Evolutionary conservation across 2,329 filamentous ascomycete genomes (phyloP), one percentile per base, ranked within the genome.

Genomic region (Hirsutella rhossiliensis): DNA sequence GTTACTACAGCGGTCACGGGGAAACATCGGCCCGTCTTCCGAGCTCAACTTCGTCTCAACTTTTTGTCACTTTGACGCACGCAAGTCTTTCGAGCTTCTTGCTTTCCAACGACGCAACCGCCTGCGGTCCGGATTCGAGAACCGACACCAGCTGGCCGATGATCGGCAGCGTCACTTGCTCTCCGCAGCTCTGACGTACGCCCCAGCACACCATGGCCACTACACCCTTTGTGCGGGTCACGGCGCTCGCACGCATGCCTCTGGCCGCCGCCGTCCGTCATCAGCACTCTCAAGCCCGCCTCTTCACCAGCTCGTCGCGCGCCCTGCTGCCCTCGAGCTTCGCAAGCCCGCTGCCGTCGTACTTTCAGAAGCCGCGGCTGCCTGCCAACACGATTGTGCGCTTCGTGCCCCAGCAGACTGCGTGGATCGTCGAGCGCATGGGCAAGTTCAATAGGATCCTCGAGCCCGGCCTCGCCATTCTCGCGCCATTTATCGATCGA

Each of bases 391-490:
- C 92, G 4, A 73, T 98, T 50, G 73, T 98, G 56, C 87, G 90
- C 48, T 98, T 97, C 66, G 92, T 98, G 37, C 92, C 92, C n/a
- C 92, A 98, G 67, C 92, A 98, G 71, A 97, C 90, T 55, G 92
- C 92, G 63, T 98, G 92, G 92, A 90, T 98, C 47, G 92, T 98
- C 45, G 92, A 98, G 76, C 89, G 92, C 60, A 98, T 98, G 92
- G 92, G 92, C 57, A 92, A 89, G 66, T 98, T 95, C 71, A 84
- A 87, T 67, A 78, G 89, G 48, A 96, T 98, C 57, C 71, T 98
- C 42, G 79, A 96, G 56, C 92, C 92, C 4, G 92, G 92, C 45
- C 72, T 98, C 49, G 89, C 92, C 19, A 75, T 98, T 50, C 68
- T 98, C 53, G 74, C 92, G 44, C 92, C 92, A 2, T 84, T 97